Evolutionary conservation across 2,329 filamentous ascomycete genomes (phyloP), one percentile per base, ranked within the genome.

Genomic region (Diaporthe citriasiana): DNA sequence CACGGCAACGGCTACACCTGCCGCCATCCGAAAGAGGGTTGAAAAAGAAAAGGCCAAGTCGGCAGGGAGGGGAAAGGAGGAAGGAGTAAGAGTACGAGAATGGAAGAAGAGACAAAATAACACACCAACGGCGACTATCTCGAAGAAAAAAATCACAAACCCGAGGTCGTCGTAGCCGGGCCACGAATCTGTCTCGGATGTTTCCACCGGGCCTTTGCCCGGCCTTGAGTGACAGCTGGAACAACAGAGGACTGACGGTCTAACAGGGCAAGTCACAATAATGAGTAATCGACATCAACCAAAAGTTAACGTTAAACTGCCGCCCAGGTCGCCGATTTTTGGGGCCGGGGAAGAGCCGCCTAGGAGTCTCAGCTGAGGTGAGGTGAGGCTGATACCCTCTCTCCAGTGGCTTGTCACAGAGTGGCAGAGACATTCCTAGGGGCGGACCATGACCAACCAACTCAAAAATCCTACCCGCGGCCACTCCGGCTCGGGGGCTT

Each of bases 391-490:
- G 63, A 66, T 66, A 47, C 9, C 40, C 45, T 66, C 63, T 66
- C 63, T 38, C 63, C 63, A 40, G 63, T 68, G 63, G 63, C 63
- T 66, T 68, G 63, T 68, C 38, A 68, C 63, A 68, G 63, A 68
- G 63, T 68, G 63, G 33, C 63, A 53, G 47, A 68, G 63, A 68
- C 63, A 68, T 68, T 68, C 63, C 63, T 68, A 68, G 17, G 63
- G 45, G 38, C 4, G 4, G 59, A 13, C 27, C 59, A 40, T 17
- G 42, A 33, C 57, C 10, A 66, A 25, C 63, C 63, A 27, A 35
- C 45, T 40, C 42, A 9, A 40, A 12, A 53, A 68, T 40, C 47
- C 63, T 53, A 50, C 63, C 47, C 33, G 63, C 63, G 63, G 47
- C 17, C 63, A 51, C 63, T 53, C 63, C 63, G 63, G 63, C 63